Percentiles rank a stretch among this genome's conserved stretches.
These are phyloP conservation scores for Margaritispora aquatica DNA, from an alignment of 495 filamentous ascomycete genomes.

Conservation along the genomic window DNA sequence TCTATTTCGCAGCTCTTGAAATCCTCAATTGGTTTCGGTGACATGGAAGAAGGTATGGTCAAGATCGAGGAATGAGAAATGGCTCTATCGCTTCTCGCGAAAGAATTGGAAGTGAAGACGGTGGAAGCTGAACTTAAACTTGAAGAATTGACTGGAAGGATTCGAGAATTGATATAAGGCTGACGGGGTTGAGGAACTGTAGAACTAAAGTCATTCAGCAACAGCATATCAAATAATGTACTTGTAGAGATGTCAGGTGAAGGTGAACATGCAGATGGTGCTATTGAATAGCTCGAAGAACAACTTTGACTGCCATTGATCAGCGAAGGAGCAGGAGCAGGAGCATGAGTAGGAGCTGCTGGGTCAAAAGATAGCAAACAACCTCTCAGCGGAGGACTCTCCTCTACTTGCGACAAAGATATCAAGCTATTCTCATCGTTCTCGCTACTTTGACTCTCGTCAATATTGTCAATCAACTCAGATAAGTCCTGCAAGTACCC, in stretches of 20 bases:
- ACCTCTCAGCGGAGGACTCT: conserved; percentile 1
- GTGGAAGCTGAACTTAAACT: neutral
- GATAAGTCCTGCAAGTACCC: conserved; percentile 15
- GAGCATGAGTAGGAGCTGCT: no score
- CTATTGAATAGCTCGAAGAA: neutral
- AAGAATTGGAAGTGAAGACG: neutral
- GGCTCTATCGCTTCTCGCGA: neutral
- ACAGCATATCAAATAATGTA: neutral
- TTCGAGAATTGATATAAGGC: no score
- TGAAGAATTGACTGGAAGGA: neutral
- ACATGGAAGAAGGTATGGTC: neutral
- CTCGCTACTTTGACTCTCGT: no score
- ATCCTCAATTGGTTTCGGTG: neutral
- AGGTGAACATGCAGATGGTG: neutral
- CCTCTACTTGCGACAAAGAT: neutral
- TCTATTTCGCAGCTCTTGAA: neutral
- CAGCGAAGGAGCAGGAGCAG: no score
- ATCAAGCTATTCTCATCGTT: no score
- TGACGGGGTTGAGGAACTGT: neutral
- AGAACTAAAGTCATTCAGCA: neutral
- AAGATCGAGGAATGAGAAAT: neutral
- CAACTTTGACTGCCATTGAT: neutral
- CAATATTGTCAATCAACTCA: conserved; percentile 8
- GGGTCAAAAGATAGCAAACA: neutral
- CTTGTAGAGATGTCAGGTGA: neutral